Conservation (phyloP, 345 rosid species). For the Barbarea vulgaris region DNA sequence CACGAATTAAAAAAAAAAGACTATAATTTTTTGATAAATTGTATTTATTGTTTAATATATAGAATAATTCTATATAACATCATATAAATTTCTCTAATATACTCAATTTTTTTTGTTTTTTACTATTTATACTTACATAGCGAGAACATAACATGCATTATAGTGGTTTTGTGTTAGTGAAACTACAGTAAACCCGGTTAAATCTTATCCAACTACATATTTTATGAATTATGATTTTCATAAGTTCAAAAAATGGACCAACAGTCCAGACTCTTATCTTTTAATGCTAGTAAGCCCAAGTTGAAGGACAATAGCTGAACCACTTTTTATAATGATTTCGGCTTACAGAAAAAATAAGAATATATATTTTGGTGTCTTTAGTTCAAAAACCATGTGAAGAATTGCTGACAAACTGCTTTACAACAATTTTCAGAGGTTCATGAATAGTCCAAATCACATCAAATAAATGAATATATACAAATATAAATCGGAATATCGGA, state of each 20-base stretch:
- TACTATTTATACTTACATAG: background rate
- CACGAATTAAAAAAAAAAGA: background rate
- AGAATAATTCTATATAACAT: background rate
- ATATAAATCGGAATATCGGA: slow-evolving; percentile 17
- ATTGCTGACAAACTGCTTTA: slow-evolving; percentile 42
- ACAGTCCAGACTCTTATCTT: background rate
- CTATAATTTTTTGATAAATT: background rate
- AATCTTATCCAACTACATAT: background rate
- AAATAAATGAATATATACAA: slow-evolving; percentile 9
- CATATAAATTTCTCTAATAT: background rate
- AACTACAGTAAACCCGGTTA: background rate
- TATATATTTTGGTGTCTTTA: slow-evolving; percentile 25
- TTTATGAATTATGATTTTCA: too few species aligned
- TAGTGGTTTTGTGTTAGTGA: background rate
- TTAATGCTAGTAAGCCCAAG: slow-evolving; percentile 18
- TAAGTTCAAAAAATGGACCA: background rate
- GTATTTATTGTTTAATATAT: background rate
- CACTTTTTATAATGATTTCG: background rate
- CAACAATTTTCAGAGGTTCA: slow-evolving; percentile 35
- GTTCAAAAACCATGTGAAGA: slow-evolving; percentile 34
- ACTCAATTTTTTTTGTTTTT: background rate
- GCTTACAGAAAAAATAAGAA: background rate
- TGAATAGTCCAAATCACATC: slow-evolving; percentile 40
- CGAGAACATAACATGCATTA: background rate
- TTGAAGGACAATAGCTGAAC: slow-evolving; percentile 15